These are phyloP conservation scores for Podosphaera leucotricha DNA, from an alignment of 2,329 filamentous ascomycete genomes.

Conservation along the genomic window DNA sequence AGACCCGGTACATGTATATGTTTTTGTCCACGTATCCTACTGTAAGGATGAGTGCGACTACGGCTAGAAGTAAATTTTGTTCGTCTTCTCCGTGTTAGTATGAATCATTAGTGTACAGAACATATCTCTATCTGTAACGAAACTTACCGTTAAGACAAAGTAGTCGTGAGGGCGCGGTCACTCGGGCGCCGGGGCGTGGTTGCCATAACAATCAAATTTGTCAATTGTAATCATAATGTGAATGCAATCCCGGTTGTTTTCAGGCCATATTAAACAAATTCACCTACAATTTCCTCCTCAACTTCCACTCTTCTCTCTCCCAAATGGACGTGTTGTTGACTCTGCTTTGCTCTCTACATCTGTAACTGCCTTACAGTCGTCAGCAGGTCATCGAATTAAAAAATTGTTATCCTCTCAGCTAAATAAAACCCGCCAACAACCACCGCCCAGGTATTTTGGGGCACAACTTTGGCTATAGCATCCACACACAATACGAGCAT, in stretches of 20 bases:
- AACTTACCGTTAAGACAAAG: neutral
- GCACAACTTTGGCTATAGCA: conserved; percentile 7
- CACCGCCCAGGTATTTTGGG: conserved; percentile 8
- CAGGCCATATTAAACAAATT: neutral
- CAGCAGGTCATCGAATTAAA: neutral
- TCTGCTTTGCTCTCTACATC: neutral
- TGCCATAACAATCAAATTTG: conserved; percentile 2
- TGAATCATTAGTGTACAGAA: too few relatives aligned
- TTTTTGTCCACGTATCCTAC: too few relatives aligned
- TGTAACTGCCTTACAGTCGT: neutral
- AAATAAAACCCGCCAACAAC: neutral
- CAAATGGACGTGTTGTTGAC: conserved; percentile 4
- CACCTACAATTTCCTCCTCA: conserved; percentile 1
- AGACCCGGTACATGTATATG: too few relatives aligned
- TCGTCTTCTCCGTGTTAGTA: too few relatives aligned
- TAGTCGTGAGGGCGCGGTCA: neutral
- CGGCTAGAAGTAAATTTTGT: too few relatives aligned
- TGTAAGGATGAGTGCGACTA: too few relatives aligned
- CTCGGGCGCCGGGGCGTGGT: neutral
- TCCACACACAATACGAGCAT: conserved; percentile 5
- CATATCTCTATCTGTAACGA: too few relatives aligned
- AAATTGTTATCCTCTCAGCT: neutral
- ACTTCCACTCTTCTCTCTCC: conserved; percentile 1
- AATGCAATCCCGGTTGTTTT: neutral
- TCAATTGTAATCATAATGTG: neutral